Base-by-base conservation (phyloP, 73 alveolate genomes). In the Diophrys appendiculata region DNA sequence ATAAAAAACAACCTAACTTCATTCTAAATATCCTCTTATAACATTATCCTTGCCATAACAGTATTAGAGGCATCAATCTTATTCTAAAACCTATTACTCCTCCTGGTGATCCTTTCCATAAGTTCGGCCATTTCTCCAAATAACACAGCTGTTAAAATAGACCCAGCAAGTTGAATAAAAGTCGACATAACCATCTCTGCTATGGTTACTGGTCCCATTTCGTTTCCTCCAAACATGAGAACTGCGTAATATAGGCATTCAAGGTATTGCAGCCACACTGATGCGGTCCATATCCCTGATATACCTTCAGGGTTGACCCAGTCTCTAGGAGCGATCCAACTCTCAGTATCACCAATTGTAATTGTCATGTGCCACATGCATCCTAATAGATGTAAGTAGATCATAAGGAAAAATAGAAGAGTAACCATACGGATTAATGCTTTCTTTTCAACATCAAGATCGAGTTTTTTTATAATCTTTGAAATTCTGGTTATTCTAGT, bases 401-500 rank as follows among this genome's bases (percentile, higher is more conserved):
- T 55, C 35, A 64, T 3, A 0, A 81, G 72, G 67, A 30, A 73
- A 26, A 81, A 81, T 0, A 64, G 30, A 0, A 81, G 56, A 8
- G 72, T 69, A 1, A 18, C 33, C 32, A 72, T 13, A 1, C 52
- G 33, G 5, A 72, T 14, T 14, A 0, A 34, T 34, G 68, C 68
- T 26, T 72, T 72, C 1, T 18, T 1, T 25, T 87, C 82, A 8
- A 69, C 76, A 32, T 25, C 68, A 28, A 76, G 53, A 70, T 76
- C 73, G 52, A 81, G 23, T 23, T 69, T 52, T 29, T 72, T 27
- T 2, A 87, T 82, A 23, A 87, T 69, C 56, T 75, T 35, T 23
- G 26, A 30, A 1, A 87, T 68, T 56, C 89, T 81, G 25, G 74
- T 27, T 29, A 87, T 78, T 74, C 94, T 73, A n/a, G 81, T 52